phyloP scores from a whole-genome alignment of 305 asterid species.

The Solanum hybrid region DNA sequence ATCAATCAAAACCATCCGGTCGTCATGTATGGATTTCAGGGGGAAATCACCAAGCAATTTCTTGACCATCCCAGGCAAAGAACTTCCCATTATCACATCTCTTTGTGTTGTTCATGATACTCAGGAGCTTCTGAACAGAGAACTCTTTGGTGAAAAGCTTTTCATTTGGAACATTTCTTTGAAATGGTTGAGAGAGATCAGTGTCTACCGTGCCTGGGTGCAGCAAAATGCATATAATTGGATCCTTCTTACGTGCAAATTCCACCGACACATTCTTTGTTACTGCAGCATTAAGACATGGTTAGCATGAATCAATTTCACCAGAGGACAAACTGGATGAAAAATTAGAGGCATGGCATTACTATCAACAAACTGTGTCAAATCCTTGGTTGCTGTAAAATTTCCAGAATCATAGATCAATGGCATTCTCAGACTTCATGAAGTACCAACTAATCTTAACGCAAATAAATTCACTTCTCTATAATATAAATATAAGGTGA shows the following conservation, averaged over 20 bases:
- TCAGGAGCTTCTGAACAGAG: conserved; percentile 62
- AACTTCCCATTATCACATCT: conserved; percentile 72
- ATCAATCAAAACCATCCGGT: neutral
- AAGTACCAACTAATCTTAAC: neutral
- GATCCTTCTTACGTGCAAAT: conserved; percentile 65
- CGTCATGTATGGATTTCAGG: neutral
- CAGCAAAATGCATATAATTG: conserved; percentile 64
- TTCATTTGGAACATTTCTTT: conserved; percentile 57
- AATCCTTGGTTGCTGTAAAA: neutral
- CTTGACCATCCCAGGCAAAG: conserved; percentile 89
- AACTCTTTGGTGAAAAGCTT: conserved; percentile 78
- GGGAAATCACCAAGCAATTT: conserved; percentile 63
- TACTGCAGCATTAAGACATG: conserved; percentile 37
- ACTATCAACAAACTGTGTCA: neutral
- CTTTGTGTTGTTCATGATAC: conserved; percentile 50
- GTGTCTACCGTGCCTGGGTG: conserved; percentile 99
- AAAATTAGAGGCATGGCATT: neutral
- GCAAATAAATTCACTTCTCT: neutral
- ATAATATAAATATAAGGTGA: neutral
- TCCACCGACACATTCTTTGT: conserved; percentile 63
- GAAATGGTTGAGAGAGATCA: conserved; percentile 89
- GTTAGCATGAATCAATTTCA: neutral
- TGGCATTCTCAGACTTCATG: neutral
- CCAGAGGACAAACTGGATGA: neutral
- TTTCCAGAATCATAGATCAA: neutral